Conservation (phyloP, 768 basidiomycete genomes). For the Lentinula sp. region DNA sequence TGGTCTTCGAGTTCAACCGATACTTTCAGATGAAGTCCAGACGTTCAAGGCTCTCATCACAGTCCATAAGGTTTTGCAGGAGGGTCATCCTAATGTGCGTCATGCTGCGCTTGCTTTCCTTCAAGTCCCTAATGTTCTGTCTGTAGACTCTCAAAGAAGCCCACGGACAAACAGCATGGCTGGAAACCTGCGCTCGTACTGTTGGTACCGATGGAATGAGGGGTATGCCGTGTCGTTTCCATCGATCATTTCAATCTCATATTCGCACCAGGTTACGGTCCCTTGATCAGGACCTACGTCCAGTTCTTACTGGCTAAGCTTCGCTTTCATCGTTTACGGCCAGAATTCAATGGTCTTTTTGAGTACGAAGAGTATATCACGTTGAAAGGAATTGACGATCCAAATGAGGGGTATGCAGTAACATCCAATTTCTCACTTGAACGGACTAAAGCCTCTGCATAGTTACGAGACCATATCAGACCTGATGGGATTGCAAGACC, state of each 20-base stretch:
- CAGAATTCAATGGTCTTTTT: constrained; percentile 97
- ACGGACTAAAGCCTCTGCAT: background rate
- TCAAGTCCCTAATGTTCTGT: constrained; percentile 5
- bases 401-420: constrained; percentile 87
- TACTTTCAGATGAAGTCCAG: constrained; percentile 94
- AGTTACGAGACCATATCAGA: constrained; percentile 98
- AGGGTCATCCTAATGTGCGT: constrained; percentile 88
- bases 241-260: background rate
- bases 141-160: constrained; percentile 91
- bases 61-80: constrained; percentile 96
- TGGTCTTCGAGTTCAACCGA: constrained; percentile 92
- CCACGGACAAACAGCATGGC: constrained; percentile 94
- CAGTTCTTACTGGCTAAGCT: constrained; percentile 94
- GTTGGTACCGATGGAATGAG: constrained; percentile 77
- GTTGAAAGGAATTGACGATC: constrained; percentile 95
- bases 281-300: constrained; percentile 92
- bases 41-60: constrained; percentile 98
- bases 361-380: constrained; percentile 99
- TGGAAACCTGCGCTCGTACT: constrained; percentile 94
- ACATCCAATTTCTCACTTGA: background rate
- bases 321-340: constrained; percentile 89
- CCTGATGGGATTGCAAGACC: constrained; percentile 96
- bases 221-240: constrained; percentile 39
- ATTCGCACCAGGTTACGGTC: constrained; percentile 67
- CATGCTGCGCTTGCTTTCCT: background rate